These are phyloP conservation scores for Bathelium albidoporum DNA, from an alignment of 495 filamentous ascomycete species.

Conservation along the genomic window DNA sequence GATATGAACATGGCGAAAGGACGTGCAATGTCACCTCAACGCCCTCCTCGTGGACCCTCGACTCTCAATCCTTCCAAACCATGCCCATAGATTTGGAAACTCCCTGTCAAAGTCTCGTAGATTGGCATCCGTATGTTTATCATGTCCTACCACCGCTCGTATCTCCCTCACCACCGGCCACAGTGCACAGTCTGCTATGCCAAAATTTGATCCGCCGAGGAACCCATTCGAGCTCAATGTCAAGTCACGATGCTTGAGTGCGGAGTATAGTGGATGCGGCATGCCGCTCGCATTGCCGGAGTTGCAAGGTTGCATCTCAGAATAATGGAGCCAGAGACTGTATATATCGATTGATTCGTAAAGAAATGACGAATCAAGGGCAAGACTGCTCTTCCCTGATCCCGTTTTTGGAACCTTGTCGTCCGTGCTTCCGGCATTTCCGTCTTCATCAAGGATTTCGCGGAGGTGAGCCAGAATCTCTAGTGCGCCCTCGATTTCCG, in stretches of 20 bases:
- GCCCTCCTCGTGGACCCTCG: not conserved
- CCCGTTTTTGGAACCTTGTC: not conserved
- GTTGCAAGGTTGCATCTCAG: not conserved
- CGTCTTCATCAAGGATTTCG: not conserved
- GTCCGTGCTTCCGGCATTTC: not conserved
- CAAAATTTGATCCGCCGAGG: not conserved
- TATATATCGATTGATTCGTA: not conserved
- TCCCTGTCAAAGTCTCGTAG: not conserved
- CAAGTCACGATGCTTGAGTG: not conserved
- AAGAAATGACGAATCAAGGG: not conserved
- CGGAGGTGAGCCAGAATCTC: slow-evolving; percentile 7
- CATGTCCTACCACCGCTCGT: not conserved
- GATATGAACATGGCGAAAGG: not conserved
- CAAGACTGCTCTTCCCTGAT: no score
- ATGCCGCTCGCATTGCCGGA: not conserved
- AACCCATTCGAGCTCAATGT: not conserved
- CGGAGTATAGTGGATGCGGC: not conserved
- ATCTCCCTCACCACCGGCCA: slow-evolving; percentile 3
- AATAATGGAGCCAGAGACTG: not conserved
- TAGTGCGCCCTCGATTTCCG: slow-evolving; percentile 5
- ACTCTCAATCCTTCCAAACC: not conserved
- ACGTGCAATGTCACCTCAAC: not conserved
- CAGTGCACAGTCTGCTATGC: not conserved
- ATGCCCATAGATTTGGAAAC: slow-evolving; percentile 1
- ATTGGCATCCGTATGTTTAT: not conserved